Evolutionary conservation across 2,329 filamentous ascomycete species (phyloP).

Genomic region (Cladosporium velox): DNA sequence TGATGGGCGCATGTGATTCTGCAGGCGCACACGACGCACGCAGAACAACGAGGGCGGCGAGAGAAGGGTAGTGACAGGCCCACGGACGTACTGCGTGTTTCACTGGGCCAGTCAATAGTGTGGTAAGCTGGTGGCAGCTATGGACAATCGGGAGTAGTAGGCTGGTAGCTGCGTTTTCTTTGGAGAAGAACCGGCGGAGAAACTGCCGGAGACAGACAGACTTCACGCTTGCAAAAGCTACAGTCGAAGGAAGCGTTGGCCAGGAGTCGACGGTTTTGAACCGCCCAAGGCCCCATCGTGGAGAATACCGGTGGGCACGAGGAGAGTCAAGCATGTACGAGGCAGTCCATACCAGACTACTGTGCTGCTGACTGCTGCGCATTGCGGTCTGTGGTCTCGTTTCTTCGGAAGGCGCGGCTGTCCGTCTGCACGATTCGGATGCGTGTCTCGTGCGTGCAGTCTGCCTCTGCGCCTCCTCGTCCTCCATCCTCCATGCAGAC

Average conservation of each 20-base stretch:
- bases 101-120: not conserved
- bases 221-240: not conserved
- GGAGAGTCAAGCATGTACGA: not conserved
- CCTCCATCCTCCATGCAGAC: not conserved
- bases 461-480: not conserved
- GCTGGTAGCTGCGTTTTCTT: not conserved
- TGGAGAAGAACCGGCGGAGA: not conserved
- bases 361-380: not conserved
- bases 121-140: not conserved
- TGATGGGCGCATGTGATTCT: constrained; percentile 12
- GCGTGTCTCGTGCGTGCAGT: not conserved
- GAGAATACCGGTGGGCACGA: not conserved
- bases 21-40: constrained; percentile 2
- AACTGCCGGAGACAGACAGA: not conserved
- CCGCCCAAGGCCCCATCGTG: not conserved
- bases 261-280: not conserved
- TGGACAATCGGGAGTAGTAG: not conserved
- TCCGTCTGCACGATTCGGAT: not conserved
- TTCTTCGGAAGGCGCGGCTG: not conserved
- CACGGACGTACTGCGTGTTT: not conserved
- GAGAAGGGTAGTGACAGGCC: not conserved
- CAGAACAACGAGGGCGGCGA: not conserved
- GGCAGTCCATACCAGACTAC: not conserved
- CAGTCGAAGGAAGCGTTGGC: not conserved
- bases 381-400: not conserved